These are phyloP conservation scores for Trapa bicornis DNA, from an alignment of 345 rosid species.

Conservation along the genomic window DNA sequence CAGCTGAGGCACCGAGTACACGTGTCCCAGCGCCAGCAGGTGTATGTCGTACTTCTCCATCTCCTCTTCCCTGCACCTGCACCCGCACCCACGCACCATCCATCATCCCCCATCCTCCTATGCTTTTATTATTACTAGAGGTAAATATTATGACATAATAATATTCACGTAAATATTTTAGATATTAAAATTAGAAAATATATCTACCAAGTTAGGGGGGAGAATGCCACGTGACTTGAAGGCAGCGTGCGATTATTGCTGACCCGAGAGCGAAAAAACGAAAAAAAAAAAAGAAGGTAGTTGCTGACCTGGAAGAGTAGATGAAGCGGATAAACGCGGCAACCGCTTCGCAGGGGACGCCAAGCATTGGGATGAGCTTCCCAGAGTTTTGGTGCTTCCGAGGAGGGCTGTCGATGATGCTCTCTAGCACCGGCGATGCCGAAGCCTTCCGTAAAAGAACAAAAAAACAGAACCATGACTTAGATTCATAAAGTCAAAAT, in stretches of 20 bases:
- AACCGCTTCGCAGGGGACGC: constrained; percentile 81
- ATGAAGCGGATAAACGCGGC: constrained; percentile 47
- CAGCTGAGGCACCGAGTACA: constrained; percentile 51
- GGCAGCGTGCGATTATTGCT: constrained; percentile 8
- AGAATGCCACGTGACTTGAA: not conserved
- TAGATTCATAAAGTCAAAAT: not conserved
- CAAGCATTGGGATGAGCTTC: constrained; percentile 50
- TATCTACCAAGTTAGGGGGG: not conserved
- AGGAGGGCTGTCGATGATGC: constrained; percentile 42
- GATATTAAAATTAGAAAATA: too few relatives aligned
- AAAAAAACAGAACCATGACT: not conserved
- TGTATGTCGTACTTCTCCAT: constrained; percentile 64
- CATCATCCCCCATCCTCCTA: too few relatives aligned
- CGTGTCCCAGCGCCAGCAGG: constrained; percentile 65
- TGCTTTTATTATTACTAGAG: too few relatives aligned
- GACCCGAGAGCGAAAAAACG: constrained; percentile 33
- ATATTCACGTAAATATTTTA: too few relatives aligned
- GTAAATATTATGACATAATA: too few relatives aligned
- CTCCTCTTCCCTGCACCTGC: constrained; percentile 50
- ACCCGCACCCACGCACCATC: not conserved
- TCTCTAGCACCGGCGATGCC: constrained; percentile 56
- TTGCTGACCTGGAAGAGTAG: constrained; percentile 50
- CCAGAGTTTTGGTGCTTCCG: constrained; percentile 37
- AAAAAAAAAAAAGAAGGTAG: too few relatives aligned
- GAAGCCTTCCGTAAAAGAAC: constrained; percentile 30